phyloP scores from a whole-genome alignment of 305 asterid species.

The Solanum aculeatissimum region DNA sequence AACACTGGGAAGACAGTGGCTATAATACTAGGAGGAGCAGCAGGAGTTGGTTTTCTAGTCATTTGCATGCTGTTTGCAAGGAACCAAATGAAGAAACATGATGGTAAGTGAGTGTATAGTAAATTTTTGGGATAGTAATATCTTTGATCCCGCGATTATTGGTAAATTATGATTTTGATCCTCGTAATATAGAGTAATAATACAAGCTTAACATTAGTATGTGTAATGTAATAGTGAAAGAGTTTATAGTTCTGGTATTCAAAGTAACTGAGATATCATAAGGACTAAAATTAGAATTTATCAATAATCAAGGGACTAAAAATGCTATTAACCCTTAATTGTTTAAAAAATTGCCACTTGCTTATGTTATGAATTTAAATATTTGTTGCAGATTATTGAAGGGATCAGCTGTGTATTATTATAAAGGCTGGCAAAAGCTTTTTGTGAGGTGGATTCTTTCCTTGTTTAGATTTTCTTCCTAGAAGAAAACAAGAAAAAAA shows the following conservation, averaged over 20 bases:
- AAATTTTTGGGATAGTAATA: not conserved
- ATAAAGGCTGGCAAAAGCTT: constrained; percentile 5
- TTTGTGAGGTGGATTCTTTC: constrained; percentile 19
- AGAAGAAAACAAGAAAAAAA: not conserved
- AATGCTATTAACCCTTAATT: not conserved
- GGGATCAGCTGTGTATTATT: constrained; percentile 15
- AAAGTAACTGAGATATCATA: not conserved
- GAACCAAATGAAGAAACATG: constrained; percentile 58
- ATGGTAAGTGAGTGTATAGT: constrained; percentile 39
- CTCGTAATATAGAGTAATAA: not conserved
- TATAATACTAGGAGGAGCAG: constrained; percentile 89
- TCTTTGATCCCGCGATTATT: not conserved
- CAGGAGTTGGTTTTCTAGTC: constrained; percentile 76
- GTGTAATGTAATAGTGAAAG: too few relatives aligned
- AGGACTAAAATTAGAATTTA: not conserved
- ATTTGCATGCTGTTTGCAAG: constrained; percentile 68
- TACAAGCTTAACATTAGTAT: not conserved
- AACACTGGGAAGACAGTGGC: constrained; percentile 84
- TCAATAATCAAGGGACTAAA: not conserved
- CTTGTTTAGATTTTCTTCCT: not conserved
- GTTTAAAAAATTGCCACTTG: not conserved
- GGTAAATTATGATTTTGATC: not conserved
- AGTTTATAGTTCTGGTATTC: too few relatives aligned
- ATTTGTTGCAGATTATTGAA: constrained; percentile 59
- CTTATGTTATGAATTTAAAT: constrained; percentile 5